phyloP scores from a whole-genome alignment of 2,329 filamentous ascomycete species.

The Sporothrix dimorphospora region DNA sequence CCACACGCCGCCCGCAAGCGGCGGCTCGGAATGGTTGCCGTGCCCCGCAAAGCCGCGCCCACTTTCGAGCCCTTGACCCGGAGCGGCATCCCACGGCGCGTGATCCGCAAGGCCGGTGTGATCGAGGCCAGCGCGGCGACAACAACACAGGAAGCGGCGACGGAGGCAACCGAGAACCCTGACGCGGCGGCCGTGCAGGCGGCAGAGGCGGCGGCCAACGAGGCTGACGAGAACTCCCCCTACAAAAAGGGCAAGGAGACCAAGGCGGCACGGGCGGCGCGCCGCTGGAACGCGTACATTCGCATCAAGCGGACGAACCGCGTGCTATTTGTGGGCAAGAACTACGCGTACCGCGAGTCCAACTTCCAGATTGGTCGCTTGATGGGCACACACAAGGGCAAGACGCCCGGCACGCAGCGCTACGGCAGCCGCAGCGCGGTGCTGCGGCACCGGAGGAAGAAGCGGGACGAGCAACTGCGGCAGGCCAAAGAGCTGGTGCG shows the following conservation, averaged over 20 bases:
- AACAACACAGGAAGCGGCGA: not conserved
- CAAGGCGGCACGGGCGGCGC: slow-evolving; percentile 29
- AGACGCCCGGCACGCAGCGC: slow-evolving; percentile 51
- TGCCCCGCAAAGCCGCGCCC: slow-evolving; percentile 44
- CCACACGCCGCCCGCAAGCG: slow-evolving; percentile 73
- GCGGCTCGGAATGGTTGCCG: slow-evolving; percentile 71
- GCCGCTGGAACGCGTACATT: slow-evolving; percentile 35
- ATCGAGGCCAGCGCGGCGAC: slow-evolving; percentile 11
- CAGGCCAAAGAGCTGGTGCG: slow-evolving; percentile 32
- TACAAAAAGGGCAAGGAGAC: slow-evolving; percentile 9
- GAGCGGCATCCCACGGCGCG: slow-evolving; percentile 42
- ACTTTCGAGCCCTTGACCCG: slow-evolving; percentile 41
- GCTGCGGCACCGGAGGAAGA: slow-evolving; percentile 42
- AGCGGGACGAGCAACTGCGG: slow-evolving; percentile 28
- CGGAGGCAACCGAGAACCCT: slow-evolving; percentile 9
- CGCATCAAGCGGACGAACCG: slow-evolving; percentile 33
- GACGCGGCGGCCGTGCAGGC: slow-evolving; percentile 13
- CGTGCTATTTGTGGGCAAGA: slow-evolving; percentile 33
- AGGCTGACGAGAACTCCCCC: not conserved
- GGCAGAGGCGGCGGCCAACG: slow-evolving; percentile 20
- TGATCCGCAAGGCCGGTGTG: slow-evolving; percentile 38
- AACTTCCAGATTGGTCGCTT: slow-evolving; percentile 62
- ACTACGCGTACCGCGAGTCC: slow-evolving; percentile 64
- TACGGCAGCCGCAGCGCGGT: slow-evolving; percentile 45
- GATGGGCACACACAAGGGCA: slow-evolving; percentile 54